Evolutionary conservation across 495 filamentous ascomycete species (phyloP).

Genomic region (Eremomyces bilateralis): DNA sequence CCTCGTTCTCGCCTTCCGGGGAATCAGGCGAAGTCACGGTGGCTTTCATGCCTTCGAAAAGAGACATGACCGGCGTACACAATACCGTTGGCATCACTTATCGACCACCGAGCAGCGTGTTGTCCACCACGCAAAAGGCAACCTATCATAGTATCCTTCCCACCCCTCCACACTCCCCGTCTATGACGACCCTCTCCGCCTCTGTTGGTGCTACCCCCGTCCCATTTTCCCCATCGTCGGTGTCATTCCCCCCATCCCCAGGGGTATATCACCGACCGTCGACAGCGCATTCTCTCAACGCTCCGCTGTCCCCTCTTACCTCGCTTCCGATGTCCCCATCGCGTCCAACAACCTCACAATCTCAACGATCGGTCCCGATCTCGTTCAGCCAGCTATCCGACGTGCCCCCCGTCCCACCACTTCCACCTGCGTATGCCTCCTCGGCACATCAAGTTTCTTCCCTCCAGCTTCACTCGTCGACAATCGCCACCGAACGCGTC

Average conservation of each 20-base stretch:
- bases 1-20: constrained; percentile 23
- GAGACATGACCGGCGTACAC: constrained; percentile 38
- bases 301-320: too few relatives aligned
- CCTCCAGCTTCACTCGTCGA: constrained; percentile 8
- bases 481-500: constrained; percentile 16
- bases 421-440: constrained; percentile 6
- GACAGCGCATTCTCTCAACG: too few relatives aligned
- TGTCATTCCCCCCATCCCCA: constrained; percentile 1
- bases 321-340: too few relatives aligned
- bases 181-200: constrained; percentile 15
- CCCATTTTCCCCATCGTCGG: constrained; percentile 1
- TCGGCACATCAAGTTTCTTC: constrained; percentile 9
- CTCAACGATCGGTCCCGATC: constrained; percentile 2
- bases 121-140: too few relatives aligned
- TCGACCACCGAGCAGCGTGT: constrained; percentile 26
- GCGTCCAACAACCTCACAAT: too few relatives aligned
- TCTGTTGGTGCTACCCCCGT: constrained; percentile 4
- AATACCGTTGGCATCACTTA: constrained; percentile 52
- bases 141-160: constrained; percentile 7
- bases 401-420: constrained; percentile 13
- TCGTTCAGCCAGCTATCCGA: constrained; percentile 12
- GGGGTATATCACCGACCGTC: too few relatives aligned
- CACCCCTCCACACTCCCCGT: constrained; percentile 1
- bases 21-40: constrained; percentile 40
- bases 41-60: constrained; percentile 36